Base-by-base conservation (phyloP, 805 yeast genomes). In the Phaffomyces thermotolerans region DNA sequence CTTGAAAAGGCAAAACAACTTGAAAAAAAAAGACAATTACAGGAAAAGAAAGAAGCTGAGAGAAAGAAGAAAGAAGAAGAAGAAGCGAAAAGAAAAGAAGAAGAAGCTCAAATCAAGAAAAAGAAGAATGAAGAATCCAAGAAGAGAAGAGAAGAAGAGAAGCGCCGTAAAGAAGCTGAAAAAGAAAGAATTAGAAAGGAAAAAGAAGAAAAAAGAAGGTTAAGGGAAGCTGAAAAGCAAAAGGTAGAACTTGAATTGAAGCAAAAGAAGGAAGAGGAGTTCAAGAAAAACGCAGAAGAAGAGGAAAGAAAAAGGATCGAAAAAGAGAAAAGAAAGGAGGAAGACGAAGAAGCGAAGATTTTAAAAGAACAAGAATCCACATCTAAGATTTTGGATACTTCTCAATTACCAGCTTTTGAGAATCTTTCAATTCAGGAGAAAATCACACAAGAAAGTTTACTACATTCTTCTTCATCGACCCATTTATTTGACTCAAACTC, bases 1-100 rank as follows among this genome's bases (percentile, higher is more conserved):
- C 53, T 55, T 34, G 54, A 57, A 69, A 72, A 73, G 57, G 89
- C 84, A 53, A 81, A 80, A 61, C 78, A 79, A 36, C 79, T 77
- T 53, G 89, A 83, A 55, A 81, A 80, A 69, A 82, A 81, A 56
- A 69, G 79, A 33, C 66, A 17, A 10, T 33, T 72, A 32, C 78
- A 73, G 42, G 85, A 81, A 52, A 62, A 69, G 23, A 71, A 74
- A 47, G 83, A 78, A 52, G 79, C 72, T 41, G 79, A 76, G 44
- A 63, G 73, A 57, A 39, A 63, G 52, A 41, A 64, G 56, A 50
- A 52, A 58, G 57, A 62, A 56, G 48, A 66, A 58, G 49, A 69
- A 57, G 46, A 66, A 54, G 58, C 59, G 54, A 39, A 63, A 57
- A 48, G 67, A 59, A 52, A 76, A 68, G 54, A 72, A 65, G 48